Evolutionary conservation across 306 rosid genomes (phyloP), one percentile per base, ranked within the genome.

Genomic region (Abrus pulchellus): DNA sequence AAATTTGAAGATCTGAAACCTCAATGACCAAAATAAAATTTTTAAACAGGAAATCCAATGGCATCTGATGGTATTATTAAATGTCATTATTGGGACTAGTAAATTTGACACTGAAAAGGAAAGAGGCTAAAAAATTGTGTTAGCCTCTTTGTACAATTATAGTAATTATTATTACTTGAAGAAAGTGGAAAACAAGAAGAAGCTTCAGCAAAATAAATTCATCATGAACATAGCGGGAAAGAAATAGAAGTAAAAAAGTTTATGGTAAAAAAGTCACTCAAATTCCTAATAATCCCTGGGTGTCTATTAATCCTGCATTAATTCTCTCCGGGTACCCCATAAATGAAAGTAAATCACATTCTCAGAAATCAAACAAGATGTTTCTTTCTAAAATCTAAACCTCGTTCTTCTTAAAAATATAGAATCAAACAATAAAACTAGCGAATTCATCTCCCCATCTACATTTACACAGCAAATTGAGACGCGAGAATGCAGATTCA

Each of bases 1-100:
- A 78, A 64, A 1, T 36, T 50, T 14, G 30, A 88, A 80, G 78
- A 80, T 80, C 83, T 77, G 76, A 77, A 78, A 69, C 78, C 80
- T 77, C 56, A 50, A 33, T 8, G 38, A 52, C 80, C 36, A 82
- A 49, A 85, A 55, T 5, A 33, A 61, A 20, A 12, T 69, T 48
- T 11, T 63, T 33, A 11, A 50, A 27, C 11, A 72, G 29, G 47
- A 76, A 76, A 82, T 68, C 10, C 43, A 72, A 53, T 63, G 56
- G 59, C 78, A 69, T 50, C 71, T 61, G 29, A 32, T 50, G 38
- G 14, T 75, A 68, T 61, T 9, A 76, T 82, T 48, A 76, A 77
- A 76, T 75, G 66, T 2, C 66, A 59, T 57, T 34, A 68, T 10
- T 57, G 57, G 55, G 12, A 66, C 44, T 54, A 62, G 44, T 14